Percentiles rank a stretch among this genome's conserved stretches.
Conservation (phyloP, 2,329 filamentous ascomycete species). For the Ophiostoma perfectum region DNA sequence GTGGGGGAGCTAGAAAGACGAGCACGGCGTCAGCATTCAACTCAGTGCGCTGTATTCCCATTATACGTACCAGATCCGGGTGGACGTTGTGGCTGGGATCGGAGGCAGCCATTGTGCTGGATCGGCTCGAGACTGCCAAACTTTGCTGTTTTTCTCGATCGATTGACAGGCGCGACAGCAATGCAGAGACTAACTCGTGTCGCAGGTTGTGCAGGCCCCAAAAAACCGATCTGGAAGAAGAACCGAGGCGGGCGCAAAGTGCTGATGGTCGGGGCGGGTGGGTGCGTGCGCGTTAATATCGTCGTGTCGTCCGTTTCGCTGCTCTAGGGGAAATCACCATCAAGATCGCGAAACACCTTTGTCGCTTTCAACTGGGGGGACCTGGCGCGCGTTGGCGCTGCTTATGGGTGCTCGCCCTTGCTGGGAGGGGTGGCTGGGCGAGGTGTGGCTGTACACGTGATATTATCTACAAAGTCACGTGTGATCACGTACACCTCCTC, state of each 20-base stretch:
- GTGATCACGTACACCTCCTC: background rate
- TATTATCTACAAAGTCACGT: background rate
- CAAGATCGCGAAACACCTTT: slow-evolving; percentile 18
- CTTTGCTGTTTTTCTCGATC: background rate
- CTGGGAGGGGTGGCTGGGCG: background rate
- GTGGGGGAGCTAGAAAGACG: slow-evolving; percentile 64
- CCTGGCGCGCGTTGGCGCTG: slow-evolving; percentile 11
- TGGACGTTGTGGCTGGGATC: slow-evolving; percentile 36
- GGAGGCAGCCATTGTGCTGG: slow-evolving; percentile 27
- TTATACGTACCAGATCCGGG: slow-evolving; percentile 31
- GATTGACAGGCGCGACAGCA: slow-evolving; percentile 2
- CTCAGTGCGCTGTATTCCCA: background rate
- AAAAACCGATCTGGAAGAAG: background rate
- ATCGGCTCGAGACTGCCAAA: background rate
- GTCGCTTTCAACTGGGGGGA: background rate
- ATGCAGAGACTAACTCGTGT: background rate
- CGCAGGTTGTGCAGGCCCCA: background rate
- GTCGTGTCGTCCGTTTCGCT: slow-evolving; percentile 16
- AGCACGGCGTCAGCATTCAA: background rate
- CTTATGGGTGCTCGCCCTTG: background rate
- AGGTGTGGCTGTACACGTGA: background rate
- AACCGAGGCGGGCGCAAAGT: background rate
- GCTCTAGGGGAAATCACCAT: slow-evolving; percentile 12
- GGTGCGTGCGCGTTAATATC: slow-evolving; percentile 12
- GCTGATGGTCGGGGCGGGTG: slow-evolving; percentile 2